Percentiles rank a stretch among this genome's conserved stretches.
phyloP scores from a whole-genome alignment of 495 filamentous ascomycete species.

The Talaromyces thailandensis region DNA sequence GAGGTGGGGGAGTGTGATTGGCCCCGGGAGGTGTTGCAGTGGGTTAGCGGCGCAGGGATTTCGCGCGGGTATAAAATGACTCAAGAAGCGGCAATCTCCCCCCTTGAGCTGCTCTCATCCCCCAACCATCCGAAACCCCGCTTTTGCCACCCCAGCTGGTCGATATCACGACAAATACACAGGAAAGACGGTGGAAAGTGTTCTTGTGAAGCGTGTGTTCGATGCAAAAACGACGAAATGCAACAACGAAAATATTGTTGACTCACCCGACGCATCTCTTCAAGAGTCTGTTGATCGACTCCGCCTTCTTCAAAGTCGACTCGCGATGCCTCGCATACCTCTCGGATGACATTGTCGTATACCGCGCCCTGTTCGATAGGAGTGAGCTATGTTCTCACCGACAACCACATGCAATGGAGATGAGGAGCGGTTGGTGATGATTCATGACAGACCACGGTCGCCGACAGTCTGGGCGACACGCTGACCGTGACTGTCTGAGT shows the following conservation, averaged over 20 bases:
- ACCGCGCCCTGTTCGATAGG: conserved; percentile 54
- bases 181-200: not conserved
- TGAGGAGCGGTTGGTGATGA: conserved; percentile 4
- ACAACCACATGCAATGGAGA: conserved; percentile 8
- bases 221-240: not conserved
- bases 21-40: not conserved
- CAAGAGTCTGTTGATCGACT: conserved; percentile 73
- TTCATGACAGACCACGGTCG: not conserved
- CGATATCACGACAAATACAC: not conserved
- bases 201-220: not conserved
- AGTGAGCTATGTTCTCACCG: conserved; percentile 9
- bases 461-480: not conserved
- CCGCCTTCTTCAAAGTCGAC: conserved; percentile 96
- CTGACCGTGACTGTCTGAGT: conserved; percentile 14
- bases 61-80: conserved; percentile 12
- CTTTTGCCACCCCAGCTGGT: conserved; percentile 4
- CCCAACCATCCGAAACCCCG: conserved; percentile 2
- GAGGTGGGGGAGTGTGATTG: not conserved
- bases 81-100: conserved; percentile 10
- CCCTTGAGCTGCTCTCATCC: conserved; percentile 4
- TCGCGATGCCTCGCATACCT: conserved; percentile 78
- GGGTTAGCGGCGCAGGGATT: conserved; percentile 6
- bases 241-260: conserved; percentile 11
- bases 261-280: conserved; percentile 77
- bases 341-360: conserved; percentile 84